Conservation (phyloP, 2,329 filamentous ascomycete species). For the Calonectria pseudoturangicola region DNA sequence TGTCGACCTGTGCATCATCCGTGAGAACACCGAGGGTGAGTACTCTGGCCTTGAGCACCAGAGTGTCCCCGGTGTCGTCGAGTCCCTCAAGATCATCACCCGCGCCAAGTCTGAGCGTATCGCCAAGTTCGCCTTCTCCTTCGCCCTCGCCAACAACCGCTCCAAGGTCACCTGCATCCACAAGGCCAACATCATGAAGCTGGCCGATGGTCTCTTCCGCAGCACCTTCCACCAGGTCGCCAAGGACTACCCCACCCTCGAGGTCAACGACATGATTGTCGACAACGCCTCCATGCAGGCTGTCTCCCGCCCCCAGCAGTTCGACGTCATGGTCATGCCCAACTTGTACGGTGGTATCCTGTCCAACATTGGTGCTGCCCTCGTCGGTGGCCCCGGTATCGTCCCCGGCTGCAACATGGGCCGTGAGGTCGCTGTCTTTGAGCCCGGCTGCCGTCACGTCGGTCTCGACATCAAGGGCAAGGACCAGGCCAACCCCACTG, state of each 20-base stretch:
- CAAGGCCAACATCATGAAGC: slow-evolving; percentile 99
- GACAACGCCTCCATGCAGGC: slow-evolving; percentile 99
- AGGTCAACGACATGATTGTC: slow-evolving; percentile 99
- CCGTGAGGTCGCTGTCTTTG: slow-evolving; percentile 97
- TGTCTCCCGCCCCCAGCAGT: slow-evolving; percentile 96
- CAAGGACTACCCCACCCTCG: slow-evolving; percentile 95
- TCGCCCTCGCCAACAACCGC: slow-evolving; percentile 98
- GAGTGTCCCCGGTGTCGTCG: slow-evolving; percentile 95
- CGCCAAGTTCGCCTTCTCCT: slow-evolving; percentile 98
- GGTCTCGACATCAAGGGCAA: slow-evolving; percentile 99
- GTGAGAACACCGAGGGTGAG: slow-evolving; percentile 99
- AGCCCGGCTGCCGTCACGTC: slow-evolving; percentile 99
- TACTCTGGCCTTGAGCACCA: slow-evolving; percentile 99
- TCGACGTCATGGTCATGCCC: slow-evolving; percentile 99
- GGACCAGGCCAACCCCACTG: slow-evolving; percentile 98
- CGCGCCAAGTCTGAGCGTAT: slow-evolving; percentile 99
- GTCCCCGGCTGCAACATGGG: slow-evolving; percentile 99
- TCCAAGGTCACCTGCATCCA: slow-evolving; percentile 99
- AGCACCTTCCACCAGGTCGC: slow-evolving; percentile 95
- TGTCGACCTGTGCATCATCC: slow-evolving; percentile 99
- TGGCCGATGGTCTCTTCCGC: slow-evolving; percentile 98
- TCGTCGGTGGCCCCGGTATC: slow-evolving; percentile 96
- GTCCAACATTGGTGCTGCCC: slow-evolving; percentile 98
- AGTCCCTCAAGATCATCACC: slow-evolving; percentile 99
- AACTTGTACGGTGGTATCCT: slow-evolving; percentile 99